These are phyloP conservation scores for Mycosarcoma mackinlayi DNA, from an alignment of 1,284 basidiomycete species.

Conservation along the genomic window DNA sequence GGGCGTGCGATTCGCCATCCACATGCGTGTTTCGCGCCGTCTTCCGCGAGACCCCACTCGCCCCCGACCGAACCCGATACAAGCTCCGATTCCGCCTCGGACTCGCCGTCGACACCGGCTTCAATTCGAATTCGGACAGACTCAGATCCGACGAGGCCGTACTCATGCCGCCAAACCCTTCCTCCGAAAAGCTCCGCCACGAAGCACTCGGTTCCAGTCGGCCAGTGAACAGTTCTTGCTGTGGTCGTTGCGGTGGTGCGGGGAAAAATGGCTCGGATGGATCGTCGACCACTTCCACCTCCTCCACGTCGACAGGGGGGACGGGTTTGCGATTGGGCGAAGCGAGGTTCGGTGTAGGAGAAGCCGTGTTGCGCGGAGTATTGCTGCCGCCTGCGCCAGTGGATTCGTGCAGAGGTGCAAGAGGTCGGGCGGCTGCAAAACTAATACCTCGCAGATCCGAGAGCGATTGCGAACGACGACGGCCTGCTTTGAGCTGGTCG, in stretches of 20 bases:
- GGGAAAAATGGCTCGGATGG: neutral
- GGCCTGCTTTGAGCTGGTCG: constrained; percentile 6
- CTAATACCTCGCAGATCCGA: constrained; percentile 21
- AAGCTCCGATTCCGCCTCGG: constrained; percentile 14
- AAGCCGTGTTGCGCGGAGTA: neutral
- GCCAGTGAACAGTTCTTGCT: constrained; percentile 13
- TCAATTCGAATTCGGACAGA: constrained; percentile 20
- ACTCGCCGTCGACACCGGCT: constrained; percentile 1
- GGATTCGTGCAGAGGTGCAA: constrained; percentile 9
- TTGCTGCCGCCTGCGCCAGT: neutral
- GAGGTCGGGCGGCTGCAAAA: neutral
- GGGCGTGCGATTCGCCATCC: no score
- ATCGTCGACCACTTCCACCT: constrained; percentile 23
- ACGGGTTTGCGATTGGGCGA: constrained; percentile 23
- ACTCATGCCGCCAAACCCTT: constrained; percentile 33
- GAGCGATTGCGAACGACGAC: constrained; percentile 30
- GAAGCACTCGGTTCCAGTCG: constrained; percentile 21
- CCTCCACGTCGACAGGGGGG: neutral
- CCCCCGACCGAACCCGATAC: constrained; percentile 17
- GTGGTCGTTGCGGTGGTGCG: neutral
- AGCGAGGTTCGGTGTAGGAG: neutral
- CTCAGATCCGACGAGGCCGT: constrained; percentile 26
- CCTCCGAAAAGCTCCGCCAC: constrained; percentile 38
- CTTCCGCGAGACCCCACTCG: no score
- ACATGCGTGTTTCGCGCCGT: neutral